Conservation (phyloP, 352 stramenopile genomes). For the Phytophthora multivora region DNA sequence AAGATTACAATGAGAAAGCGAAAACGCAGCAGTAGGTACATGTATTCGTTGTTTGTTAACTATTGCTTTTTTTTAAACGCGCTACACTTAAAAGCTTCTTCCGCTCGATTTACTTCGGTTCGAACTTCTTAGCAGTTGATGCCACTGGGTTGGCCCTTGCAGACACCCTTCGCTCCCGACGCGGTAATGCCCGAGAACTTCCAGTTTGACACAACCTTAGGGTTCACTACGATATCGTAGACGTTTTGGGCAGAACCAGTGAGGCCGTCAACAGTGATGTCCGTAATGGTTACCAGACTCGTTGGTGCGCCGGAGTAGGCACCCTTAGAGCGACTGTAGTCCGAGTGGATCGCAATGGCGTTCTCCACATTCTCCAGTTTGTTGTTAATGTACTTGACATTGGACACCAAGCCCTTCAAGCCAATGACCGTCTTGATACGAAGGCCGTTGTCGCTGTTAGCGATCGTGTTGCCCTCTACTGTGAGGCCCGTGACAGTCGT, state of each 20-base stretch:
- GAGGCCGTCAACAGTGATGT: conserved; percentile 27
- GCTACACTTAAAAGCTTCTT: background rate
- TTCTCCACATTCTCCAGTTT: conserved; percentile 15
- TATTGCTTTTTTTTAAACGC: too few relatives aligned
- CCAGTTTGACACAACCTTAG: conserved; percentile 22
- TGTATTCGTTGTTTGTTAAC: too few relatives aligned
- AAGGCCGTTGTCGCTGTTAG: conserved; percentile 30
- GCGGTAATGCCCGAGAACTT: conserved; percentile 25
- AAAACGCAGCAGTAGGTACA: too few relatives aligned
- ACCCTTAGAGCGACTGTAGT: conserved; percentile 17
- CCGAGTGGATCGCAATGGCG: conserved; percentile 23
- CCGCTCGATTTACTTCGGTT: background rate
- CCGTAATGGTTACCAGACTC: conserved; percentile 29
- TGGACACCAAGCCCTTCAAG: conserved; percentile 15
- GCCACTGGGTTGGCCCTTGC: conserved; percentile 17
- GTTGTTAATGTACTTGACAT: conserved; percentile 24
- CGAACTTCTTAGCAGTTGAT: conserved; percentile 13
- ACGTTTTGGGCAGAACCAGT: conserved; percentile 13
- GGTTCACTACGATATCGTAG: conserved; percentile 29
- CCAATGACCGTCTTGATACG: conserved; percentile 24
- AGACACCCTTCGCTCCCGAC: conserved; percentile 15
- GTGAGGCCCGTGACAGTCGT: conserved; percentile 22
- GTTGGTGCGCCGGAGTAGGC: conserved; percentile 15
- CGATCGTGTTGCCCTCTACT: conserved; percentile 27
- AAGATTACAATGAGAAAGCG: background rate